Conservation (phyloP, 208 protist species). For the Trypanosoma vivax region DNA sequence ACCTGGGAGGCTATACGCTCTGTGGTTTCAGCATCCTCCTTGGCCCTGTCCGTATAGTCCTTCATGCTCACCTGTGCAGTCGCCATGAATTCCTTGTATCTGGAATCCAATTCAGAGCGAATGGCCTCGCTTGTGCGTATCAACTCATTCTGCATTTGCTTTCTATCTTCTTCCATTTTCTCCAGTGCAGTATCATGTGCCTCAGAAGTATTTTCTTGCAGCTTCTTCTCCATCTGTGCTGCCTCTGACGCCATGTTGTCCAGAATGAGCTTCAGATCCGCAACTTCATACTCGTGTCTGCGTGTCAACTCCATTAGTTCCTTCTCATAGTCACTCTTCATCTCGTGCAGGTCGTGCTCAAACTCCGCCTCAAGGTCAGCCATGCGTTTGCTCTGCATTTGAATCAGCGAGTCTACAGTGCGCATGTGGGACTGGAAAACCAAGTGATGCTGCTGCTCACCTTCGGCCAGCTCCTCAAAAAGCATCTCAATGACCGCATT, state of each 20-base stretch:
- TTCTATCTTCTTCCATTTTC: constrained; percentile 90
- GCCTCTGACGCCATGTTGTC: constrained; percentile 87
- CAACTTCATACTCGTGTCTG: constrained; percentile 78
- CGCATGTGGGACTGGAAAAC: constrained; percentile 89
- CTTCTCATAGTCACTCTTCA: constrained; percentile 89
- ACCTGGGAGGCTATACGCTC: constrained; percentile 85
- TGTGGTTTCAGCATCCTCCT: constrained; percentile 90
- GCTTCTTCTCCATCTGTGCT: constrained; percentile 80
- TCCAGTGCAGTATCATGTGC: constrained; percentile 85
- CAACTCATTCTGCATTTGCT: constrained; percentile 83
- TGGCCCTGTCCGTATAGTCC: constrained; percentile 93
- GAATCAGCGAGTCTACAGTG: constrained; percentile 85
- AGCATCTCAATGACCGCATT: constrained; percentile 89
- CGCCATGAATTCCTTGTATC: constrained; percentile 90
- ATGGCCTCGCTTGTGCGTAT: constrained; percentile 60
- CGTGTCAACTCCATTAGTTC: constrained; percentile 81
- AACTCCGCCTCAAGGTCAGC: constrained; percentile 85
- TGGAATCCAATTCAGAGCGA: constrained; percentile 66
- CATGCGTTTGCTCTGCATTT: constrained; percentile 80
- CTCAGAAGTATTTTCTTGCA: constrained; percentile 84
- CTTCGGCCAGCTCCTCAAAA: constrained; percentile 83
- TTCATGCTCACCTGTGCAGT: constrained; percentile 92
- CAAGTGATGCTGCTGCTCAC: constrained; percentile 91
- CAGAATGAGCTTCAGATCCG: constrained; percentile 82
- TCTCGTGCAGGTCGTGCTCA: constrained; percentile 82